These are phyloP conservation scores for Linnemannia hyalina DNA, from an alignment of 192 early-diverging fungal genomes.

Conservation along the genomic window DNA sequence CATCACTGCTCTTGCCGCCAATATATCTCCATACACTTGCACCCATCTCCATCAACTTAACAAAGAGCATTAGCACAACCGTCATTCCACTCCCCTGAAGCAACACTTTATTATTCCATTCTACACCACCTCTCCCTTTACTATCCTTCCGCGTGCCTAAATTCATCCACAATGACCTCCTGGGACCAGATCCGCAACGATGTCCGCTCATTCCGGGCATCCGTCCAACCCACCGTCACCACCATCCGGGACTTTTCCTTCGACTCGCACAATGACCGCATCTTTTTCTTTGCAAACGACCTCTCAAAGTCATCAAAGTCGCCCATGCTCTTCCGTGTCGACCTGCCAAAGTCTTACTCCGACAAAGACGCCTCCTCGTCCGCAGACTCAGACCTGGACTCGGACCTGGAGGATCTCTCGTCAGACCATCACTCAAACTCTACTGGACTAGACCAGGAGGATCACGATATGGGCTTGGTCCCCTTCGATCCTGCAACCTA, in stretches of 20 bases:
- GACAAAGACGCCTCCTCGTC: slow-evolving; percentile 6
- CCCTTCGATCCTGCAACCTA: slow-evolving; percentile 49
- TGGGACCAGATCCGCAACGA: slow-evolving; percentile 73
- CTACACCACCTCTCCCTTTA: not conserved
- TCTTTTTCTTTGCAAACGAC: slow-evolving; percentile 70
- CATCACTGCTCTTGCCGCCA: not conserved
- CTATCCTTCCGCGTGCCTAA: not conserved
- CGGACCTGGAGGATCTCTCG: slow-evolving; percentile 3
- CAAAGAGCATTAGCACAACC: not conserved
- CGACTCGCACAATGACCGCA: slow-evolving; percentile 57
- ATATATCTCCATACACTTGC: not conserved
- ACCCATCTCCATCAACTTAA: not conserved
- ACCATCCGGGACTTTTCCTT: slow-evolving; percentile 68
- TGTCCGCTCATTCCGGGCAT: slow-evolving; percentile 66
- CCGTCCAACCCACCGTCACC: slow-evolving; percentile 57
- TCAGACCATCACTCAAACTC: not conserved
- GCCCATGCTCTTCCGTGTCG: slow-evolving; percentile 58
- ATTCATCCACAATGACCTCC: slow-evolving; percentile 25
- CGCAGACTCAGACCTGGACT: not conserved
- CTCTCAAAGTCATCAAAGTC: slow-evolving; percentile 54
- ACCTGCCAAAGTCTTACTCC: slow-evolving; percentile 45
- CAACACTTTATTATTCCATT: not conserved
- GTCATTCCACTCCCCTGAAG: not conserved
- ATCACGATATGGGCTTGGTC: slow-evolving; percentile 46
- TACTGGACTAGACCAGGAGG: slow-evolving; percentile 11